phyloP scores from a whole-genome alignment of 345 rosid genomes.

The Tarenaya hassleriana region DNA sequence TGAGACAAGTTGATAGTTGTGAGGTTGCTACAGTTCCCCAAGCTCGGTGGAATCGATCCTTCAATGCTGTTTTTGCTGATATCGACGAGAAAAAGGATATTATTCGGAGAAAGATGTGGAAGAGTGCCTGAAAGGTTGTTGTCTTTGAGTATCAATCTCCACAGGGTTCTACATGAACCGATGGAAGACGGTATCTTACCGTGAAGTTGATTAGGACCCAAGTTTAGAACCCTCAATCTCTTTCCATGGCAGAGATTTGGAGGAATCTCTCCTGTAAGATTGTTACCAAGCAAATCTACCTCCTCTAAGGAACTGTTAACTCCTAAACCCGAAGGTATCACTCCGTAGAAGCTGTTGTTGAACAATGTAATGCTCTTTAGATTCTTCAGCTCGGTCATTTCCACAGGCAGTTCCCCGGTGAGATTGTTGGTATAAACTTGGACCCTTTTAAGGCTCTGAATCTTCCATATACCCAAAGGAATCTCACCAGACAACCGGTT shows the following conservation, averaged over 20 bases:
- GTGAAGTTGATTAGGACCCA: slow-evolving; percentile 53
- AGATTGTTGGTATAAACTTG: slow-evolving; percentile 59
- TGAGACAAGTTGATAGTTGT: slow-evolving; percentile 44
- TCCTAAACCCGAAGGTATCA: slow-evolving; percentile 57
- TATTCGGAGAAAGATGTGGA: slow-evolving; percentile 48
- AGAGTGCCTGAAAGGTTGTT: slow-evolving; percentile 50
- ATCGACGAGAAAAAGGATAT: slow-evolving; percentile 41
- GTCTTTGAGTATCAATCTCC: slow-evolving; percentile 53
- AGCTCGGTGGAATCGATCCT: slow-evolving; percentile 54
- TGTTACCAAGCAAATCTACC: slow-evolving; percentile 60
- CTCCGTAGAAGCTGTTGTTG: slow-evolving; percentile 52
- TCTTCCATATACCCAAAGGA: slow-evolving; percentile 65
- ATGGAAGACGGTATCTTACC: slow-evolving; percentile 54
- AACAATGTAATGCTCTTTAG: slow-evolving; percentile 47
- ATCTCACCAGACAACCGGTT: slow-evolving; percentile 64
- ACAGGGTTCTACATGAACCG: slow-evolving; percentile 48
- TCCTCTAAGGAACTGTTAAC: slow-evolving; percentile 51
- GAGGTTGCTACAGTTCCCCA: slow-evolving; percentile 45
- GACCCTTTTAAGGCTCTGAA: slow-evolving; percentile 42
- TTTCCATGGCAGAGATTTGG: slow-evolving; percentile 59
- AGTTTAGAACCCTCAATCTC: slow-evolving; percentile 39
- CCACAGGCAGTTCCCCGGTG: slow-evolving; percentile 57
- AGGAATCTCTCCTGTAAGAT: slow-evolving; percentile 57
- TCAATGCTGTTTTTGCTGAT: slow-evolving; percentile 48
- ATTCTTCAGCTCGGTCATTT: slow-evolving; percentile 50